These are phyloP conservation scores for Umbelopsis vinacea DNA, from an alignment of 192 early-diverging fungal genomes.

Conservation along the genomic window DNA sequence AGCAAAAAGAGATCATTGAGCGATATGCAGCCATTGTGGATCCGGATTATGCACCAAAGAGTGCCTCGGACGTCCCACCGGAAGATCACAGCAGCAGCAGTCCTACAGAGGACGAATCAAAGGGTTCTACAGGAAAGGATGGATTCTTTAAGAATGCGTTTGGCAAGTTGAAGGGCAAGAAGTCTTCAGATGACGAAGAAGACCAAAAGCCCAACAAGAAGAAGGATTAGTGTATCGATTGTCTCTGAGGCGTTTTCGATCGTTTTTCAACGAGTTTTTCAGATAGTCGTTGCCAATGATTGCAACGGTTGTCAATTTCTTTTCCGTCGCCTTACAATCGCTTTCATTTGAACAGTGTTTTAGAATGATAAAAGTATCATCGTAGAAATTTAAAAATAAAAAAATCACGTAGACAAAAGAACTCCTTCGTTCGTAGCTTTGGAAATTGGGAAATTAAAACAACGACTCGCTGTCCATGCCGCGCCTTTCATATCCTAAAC, in stretches of 20 bases:
- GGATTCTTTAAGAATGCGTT: constrained; percentile 69
- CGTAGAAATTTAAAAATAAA: neutral
- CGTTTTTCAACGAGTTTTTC: too few species aligned
- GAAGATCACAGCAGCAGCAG: constrained; percentile 31
- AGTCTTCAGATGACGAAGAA: constrained; percentile 50
- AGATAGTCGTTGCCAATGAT: too few species aligned
- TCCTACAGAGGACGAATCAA: constrained; percentile 10
- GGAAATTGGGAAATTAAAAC: too few species aligned
- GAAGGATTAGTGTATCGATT: constrained; percentile 33
- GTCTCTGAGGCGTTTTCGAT: too few species aligned
- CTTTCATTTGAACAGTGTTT: too few species aligned
- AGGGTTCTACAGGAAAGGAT: constrained; percentile 28
- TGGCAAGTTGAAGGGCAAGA: constrained; percentile 57
- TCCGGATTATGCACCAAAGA: constrained; percentile 29
- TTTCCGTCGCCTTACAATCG: too few species aligned
- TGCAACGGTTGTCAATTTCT: too few species aligned
- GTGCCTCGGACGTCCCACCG: constrained; percentile 24
- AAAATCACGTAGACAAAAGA: neutral
- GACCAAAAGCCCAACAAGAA: constrained; percentile 32
- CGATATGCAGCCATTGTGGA: constrained; percentile 59
- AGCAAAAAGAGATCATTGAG: constrained; percentile 65
- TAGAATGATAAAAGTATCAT: neutral
- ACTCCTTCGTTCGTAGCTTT: too few species aligned
- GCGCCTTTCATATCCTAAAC: neutral
- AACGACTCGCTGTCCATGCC: neutral